A percentile compares a stretch with the other conserved stretches of the same genome.
These are phyloP conservation scores for Gentiana dahurica DNA, from an alignment of 257 asterid species.

Conservation along the genomic window DNA sequence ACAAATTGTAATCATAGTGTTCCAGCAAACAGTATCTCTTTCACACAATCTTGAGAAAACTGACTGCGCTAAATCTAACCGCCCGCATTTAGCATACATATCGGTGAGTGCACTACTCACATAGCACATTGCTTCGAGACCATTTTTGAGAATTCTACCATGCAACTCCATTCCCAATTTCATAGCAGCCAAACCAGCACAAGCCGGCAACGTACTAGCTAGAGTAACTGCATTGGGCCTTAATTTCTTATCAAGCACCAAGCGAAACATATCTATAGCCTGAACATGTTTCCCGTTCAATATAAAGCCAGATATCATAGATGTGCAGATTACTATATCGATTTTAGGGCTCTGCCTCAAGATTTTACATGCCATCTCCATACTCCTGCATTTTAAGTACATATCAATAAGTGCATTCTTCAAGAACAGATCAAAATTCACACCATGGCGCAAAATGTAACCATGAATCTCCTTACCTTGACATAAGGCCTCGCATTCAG, in stretches of 20 bases:
- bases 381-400: constrained; percentile 72
- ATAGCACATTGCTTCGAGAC: constrained; percentile 48
- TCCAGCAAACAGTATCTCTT: constrained; percentile 42
- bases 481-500: constrained; percentile 27
- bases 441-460: constrained; percentile 44
- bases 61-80: constrained; percentile 44
- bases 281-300: constrained; percentile 63
- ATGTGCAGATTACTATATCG: constrained; percentile 65
- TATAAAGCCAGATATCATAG: constrained; percentile 76
- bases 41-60: constrained; percentile 44
- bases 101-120: constrained; percentile 73
- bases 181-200: constrained; percentile 58
- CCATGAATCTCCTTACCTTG: constrained; percentile 70
- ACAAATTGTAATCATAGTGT: constrained; percentile 29
- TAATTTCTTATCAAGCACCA: constrained; percentile 42
- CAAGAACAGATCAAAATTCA: constrained; percentile 52
- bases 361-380: constrained; percentile 43
- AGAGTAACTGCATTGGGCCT: constrained; percentile 78
- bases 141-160: constrained; percentile 37
- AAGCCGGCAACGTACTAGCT: constrained; percentile 78
- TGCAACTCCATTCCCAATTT: constrained; percentile 69
- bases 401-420: constrained; percentile 74
- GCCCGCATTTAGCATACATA: constrained; percentile 89
- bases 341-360: constrained; percentile 36
- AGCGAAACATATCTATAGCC: constrained; percentile 48